A percentile compares a stretch with the other conserved stretches of the same genome.
phyloP scores from a whole-genome alignment of 1,284 basidiomycete species.

The Pyrrhoderma lamaoense region DNA sequence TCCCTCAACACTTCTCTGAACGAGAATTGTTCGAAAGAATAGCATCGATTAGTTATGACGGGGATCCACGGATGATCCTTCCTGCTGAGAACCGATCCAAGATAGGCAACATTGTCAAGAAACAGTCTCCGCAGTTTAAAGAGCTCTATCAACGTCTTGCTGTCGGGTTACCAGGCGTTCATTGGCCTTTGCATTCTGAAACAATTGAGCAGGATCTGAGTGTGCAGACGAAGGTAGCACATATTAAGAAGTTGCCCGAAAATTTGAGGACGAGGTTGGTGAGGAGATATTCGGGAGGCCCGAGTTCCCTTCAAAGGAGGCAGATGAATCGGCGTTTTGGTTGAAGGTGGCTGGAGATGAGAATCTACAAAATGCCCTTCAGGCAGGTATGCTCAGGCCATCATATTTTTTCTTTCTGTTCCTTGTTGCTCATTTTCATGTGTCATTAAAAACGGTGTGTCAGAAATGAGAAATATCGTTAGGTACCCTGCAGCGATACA shows the following conservation, averaged over 20 bases:
- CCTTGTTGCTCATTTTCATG: not conserved
- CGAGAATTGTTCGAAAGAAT: constrained; percentile 81
- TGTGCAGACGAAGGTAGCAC: constrained; percentile 58
- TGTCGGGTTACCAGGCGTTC: constrained; percentile 67
- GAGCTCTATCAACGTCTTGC: constrained; percentile 80
- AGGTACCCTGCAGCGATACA: constrained; percentile 79
- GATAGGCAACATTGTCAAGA: constrained; percentile 86
- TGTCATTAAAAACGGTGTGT: too few species aligned
- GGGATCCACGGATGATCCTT: constrained; percentile 90
- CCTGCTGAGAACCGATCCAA: constrained; percentile 94
- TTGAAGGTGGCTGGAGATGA: constrained; percentile 59
- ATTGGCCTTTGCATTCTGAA: constrained; percentile 45
- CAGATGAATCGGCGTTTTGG: constrained; percentile 75
- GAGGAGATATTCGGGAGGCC: constrained; percentile 37
- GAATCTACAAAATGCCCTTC: constrained; percentile 47
- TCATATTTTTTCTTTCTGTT: not conserved
- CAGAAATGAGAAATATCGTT: constrained; percentile 76
- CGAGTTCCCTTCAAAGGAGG: constrained; percentile 30
- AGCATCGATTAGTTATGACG: constrained; percentile 80
- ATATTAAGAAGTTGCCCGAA: constrained; percentile 71
- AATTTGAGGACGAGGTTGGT: constrained; percentile 54
- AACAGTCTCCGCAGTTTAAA: constrained; percentile 78
- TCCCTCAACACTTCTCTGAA: constrained; percentile 65
- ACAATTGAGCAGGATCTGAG: constrained; percentile 66
- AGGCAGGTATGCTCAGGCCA: constrained; percentile 42